phyloP scores from a whole-genome alignment of 1,284 basidiomycete genomes.

The Heterobasidion occidentale region DNA sequence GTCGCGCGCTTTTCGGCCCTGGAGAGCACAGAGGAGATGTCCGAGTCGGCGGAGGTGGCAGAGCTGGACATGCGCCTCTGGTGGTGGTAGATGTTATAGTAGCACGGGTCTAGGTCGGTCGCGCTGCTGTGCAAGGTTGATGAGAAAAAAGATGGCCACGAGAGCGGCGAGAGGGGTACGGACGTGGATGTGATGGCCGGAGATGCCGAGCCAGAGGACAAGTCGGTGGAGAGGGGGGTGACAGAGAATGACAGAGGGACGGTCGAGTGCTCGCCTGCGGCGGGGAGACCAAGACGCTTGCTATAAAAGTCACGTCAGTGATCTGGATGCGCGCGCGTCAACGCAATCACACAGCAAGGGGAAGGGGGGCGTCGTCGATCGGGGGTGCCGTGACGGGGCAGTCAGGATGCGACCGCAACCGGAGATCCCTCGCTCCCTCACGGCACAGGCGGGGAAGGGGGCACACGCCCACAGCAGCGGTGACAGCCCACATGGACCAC shows the following conservation, averaged over 20 bases:
- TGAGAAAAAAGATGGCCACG: conserved; percentile 13
- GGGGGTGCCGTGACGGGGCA: too few species aligned
- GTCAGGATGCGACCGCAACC: too few species aligned
- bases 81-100: conserved; percentile 15
- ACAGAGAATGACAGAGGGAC: conserved; percentile 4
- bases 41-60: conserved; percentile 19
- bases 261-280: neutral
- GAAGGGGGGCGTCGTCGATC: neutral
- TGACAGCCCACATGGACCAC: too few species aligned
- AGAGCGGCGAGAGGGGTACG: conserved; percentile 9
- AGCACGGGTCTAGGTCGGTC: conserved; percentile 32
- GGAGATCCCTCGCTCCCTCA: too few species aligned
- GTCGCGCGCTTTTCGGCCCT: conserved; percentile 48
- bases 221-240: conserved; percentile 3
- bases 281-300: neutral
- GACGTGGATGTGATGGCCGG: conserved; percentile 28
- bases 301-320: neutral
- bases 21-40: conserved; percentile 45
- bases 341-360: neutral
- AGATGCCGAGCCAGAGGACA: conserved; percentile 34
- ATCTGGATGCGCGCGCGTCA: neutral
- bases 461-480: too few species aligned
- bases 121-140: conserved; percentile 13
- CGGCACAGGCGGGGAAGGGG: too few species aligned
- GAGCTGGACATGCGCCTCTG: conserved; percentile 24